A percentile compares a stretch with the other conserved stretches of the same genome.
Evolutionary conservation across 352 stramenopile genomes (phyloP).

Genomic region (Phytophthora podocarpi): DNA sequence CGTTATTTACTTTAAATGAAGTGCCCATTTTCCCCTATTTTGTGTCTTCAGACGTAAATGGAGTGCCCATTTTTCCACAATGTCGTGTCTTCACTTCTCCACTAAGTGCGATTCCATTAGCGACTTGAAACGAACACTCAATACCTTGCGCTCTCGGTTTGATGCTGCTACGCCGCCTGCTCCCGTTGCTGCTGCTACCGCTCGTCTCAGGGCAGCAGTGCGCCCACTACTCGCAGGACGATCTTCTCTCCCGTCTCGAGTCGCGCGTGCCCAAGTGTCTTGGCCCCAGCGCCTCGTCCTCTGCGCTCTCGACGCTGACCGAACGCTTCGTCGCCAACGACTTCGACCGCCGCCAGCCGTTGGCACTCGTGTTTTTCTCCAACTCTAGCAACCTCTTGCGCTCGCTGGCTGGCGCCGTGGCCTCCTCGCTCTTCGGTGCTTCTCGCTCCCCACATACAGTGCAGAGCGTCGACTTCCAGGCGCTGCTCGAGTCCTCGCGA

Average conservation of each 20-base stretch:
- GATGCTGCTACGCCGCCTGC: constrained; percentile 18
- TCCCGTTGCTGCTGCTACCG: constrained; percentile 17
- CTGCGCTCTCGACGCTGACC: constrained; percentile 42
- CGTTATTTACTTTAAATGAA: constrained; percentile 37
- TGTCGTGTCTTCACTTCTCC: background rate
- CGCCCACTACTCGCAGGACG: constrained; percentile 41
- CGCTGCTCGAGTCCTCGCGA: constrained; percentile 30
- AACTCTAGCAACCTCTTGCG: constrained; percentile 44
- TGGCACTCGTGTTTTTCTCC: constrained; percentile 63
- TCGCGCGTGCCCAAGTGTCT: constrained; percentile 46
- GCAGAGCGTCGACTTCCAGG: constrained; percentile 35
- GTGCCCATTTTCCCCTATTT: too few relatives aligned
- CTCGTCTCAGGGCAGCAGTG: constrained; percentile 31
- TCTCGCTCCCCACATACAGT: constrained; percentile 25
- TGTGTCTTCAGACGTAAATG: too few relatives aligned
- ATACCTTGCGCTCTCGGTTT: too few relatives aligned
- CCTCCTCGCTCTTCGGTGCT: constrained; percentile 39
- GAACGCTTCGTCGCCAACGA: constrained; percentile 58
- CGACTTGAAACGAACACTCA: constrained; percentile 16
- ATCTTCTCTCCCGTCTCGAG: constrained; percentile 52
- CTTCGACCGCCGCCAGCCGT: constrained; percentile 53
- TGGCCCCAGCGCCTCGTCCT: constrained; percentile 26
- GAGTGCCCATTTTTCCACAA: background rate
- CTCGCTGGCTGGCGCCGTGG: constrained; percentile 38
- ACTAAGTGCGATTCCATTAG: constrained; percentile 16